Percentiles rank a stretch among this genome's conserved stretches.
Conservation (phyloP, 2,329 filamentous ascomycete species). For the Cordyceps tenuipes region DNA sequence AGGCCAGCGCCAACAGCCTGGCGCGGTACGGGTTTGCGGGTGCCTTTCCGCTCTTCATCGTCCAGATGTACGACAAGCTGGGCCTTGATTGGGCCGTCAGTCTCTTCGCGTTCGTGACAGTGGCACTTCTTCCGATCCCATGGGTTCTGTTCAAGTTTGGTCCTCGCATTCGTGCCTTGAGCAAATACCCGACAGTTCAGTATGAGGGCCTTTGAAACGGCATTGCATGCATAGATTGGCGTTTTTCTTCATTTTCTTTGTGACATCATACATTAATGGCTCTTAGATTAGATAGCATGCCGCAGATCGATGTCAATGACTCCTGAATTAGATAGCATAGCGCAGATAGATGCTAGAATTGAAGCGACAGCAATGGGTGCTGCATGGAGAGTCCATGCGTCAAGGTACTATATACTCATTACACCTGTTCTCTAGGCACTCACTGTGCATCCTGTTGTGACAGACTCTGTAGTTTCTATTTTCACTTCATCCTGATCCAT, state of each 20-base stretch:
- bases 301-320: background rate
- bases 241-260: background rate
- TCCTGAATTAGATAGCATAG: background rate
- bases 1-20: conserved; percentile 51
- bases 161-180: conserved; percentile 29
- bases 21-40: conserved; percentile 47
- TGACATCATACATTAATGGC: background rate
- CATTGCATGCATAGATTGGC: background rate
- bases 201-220: conserved; percentile 10
- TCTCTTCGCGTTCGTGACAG: conserved; percentile 37
- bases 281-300: background rate
- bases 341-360: background rate
- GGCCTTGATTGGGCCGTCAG: conserved; percentile 40
- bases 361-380: background rate
- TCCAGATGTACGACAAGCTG: conserved; percentile 42
- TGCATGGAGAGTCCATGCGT: no score
- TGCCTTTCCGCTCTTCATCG: conserved; percentile 52
- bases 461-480: background rate
- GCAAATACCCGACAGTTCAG: conserved; percentile 30
- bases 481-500: background rate
- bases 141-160: conserved; percentile 46
- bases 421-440: background rate
- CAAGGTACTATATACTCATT: background rate
- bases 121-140: conserved; percentile 41
- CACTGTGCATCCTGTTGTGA: background rate